Percentiles rank a stretch among this genome's conserved stretches.
phyloP scores from a whole-genome alignment of 2,329 filamentous ascomycete genomes.

The Paraconiothyrium sp. region DNA sequence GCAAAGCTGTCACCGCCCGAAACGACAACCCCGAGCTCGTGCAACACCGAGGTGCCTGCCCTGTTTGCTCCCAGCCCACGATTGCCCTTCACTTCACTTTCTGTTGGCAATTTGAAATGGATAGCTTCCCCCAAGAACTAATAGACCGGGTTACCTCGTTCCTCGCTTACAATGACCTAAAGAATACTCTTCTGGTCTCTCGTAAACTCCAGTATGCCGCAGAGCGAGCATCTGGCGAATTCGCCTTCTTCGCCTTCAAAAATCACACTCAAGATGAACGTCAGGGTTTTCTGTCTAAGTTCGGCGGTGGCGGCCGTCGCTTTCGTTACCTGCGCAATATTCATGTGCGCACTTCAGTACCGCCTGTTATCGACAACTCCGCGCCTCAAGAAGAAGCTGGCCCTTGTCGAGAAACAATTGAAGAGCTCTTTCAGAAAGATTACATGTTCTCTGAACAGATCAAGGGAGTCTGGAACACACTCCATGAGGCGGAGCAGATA shows the following conservation, averaged over 20 bases:
- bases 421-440: background rate
- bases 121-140: slow-evolving; percentile 6
- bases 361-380: background rate
- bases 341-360: slow-evolving; percentile 3
- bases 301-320: slow-evolving; percentile 3
- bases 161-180: background rate
- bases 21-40: too few species aligned
- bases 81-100: too few species aligned
- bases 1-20: too few species aligned
- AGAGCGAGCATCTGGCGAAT: background rate
- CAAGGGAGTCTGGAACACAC: background rate
- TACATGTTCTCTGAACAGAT: slow-evolving; percentile 5
- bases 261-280: background rate
- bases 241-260: background rate
- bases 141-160: background rate
- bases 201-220: slow-evolving; percentile 12
- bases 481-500: background rate
- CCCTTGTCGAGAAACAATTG: background rate
- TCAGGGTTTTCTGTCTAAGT: background rate
- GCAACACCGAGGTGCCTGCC: too few species aligned
- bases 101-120: background rate
- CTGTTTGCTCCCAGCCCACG: too few species aligned
- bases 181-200: background rate
- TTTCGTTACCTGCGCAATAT: slow-evolving; percentile 6
- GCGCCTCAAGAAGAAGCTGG: background rate